Evolutionary conservation across 106 monocot genomes (phyloP).

Genomic region (Dendrobium huoshanense): DNA sequence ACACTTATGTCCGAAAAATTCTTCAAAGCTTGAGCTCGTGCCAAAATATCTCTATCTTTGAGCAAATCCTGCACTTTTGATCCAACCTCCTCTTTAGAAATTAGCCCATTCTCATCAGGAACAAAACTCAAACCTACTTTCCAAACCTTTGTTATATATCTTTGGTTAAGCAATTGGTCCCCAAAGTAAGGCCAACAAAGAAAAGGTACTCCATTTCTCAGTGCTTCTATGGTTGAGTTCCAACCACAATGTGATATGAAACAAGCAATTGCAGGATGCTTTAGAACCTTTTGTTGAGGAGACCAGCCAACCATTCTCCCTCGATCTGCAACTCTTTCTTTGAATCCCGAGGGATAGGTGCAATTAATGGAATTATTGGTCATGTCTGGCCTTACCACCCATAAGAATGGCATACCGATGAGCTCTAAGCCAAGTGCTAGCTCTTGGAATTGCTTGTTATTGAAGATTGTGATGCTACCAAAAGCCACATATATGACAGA

Average conservation of each 20-base stretch:
- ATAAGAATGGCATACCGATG: constrained; percentile 26
- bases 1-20: background rate
- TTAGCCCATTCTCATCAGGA: background rate
- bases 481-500: constrained; percentile 35
- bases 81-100: too few relatives aligned
- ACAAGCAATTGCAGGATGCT: constrained; percentile 19
- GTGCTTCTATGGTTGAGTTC: constrained; percentile 31
- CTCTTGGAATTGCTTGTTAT: constrained; percentile 14
- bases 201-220: constrained; percentile 25
- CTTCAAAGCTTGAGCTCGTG: background rate
- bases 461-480: constrained; percentile 23
- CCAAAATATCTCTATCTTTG: background rate
- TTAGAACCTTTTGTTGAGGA: constrained; percentile 29
- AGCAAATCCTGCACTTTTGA: background rate
- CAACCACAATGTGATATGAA: constrained; percentile 26
- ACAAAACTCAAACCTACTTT: background rate
- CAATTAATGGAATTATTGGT: background rate
- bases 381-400: constrained; percentile 19
- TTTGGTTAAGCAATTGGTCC: constrained; percentile 25
- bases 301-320: constrained; percentile 22
- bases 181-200: constrained; percentile 35
- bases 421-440: constrained; percentile 25
- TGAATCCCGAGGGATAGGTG: background rate
- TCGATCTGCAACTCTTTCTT: background rate
- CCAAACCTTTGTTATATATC: constrained; percentile 35